These are phyloP conservation scores for Sungouiella thailandica DNA, from an alignment of 805 yeast species.

Conservation along the genomic window DNA sequence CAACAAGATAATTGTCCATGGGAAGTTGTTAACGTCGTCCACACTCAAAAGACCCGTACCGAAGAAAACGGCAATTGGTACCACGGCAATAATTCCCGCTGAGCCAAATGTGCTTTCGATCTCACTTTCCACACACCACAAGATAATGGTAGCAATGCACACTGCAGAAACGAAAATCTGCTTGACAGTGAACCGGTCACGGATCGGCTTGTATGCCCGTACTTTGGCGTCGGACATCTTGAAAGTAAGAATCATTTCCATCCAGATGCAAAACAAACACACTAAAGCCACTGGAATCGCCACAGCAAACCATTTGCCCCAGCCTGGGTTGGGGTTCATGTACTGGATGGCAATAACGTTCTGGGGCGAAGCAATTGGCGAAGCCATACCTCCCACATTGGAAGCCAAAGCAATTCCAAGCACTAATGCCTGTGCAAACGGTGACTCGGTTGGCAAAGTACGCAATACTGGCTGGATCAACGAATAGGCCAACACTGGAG, in stretches of 20 bases:
- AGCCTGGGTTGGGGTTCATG: slow-evolving; percentile 72
- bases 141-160: slow-evolving; percentile 63
- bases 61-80: slow-evolving; percentile 86
- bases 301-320: slow-evolving; percentile 93
- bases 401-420: slow-evolving; percentile 92
- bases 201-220: slow-evolving; percentile 54
- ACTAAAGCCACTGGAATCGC: slow-evolving; percentile 74
- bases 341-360: slow-evolving; percentile 84
- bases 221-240: slow-evolving; percentile 47
- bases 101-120: slow-evolving; percentile 78
- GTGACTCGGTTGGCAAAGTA: slow-evolving; percentile 72
- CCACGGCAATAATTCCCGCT: slow-evolving; percentile 92
- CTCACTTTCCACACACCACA: slow-evolving; percentile 88
- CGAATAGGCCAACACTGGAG: slow-evolving; percentile 90
- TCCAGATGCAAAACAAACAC: slow-evolving; percentile 67
- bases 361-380: slow-evolving; percentile 97
- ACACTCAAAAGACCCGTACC: slow-evolving; percentile 84
- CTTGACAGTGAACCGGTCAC: slow-evolving; percentile 61
- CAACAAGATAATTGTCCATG: slow-evolving; percentile 92
- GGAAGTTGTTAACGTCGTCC: slow-evolving; percentile 91
- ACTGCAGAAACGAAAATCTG: slow-evolving; percentile 75
- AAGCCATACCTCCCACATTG: slow-evolving; percentile 93
- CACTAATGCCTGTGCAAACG: slow-evolving; percentile 77
- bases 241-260: slow-evolving; percentile 62
- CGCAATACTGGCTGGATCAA: slow-evolving; percentile 86